These are phyloP conservation scores for Erythrophleum fordii DNA, from an alignment of 306 rosid species.

Conservation along the genomic window DNA sequence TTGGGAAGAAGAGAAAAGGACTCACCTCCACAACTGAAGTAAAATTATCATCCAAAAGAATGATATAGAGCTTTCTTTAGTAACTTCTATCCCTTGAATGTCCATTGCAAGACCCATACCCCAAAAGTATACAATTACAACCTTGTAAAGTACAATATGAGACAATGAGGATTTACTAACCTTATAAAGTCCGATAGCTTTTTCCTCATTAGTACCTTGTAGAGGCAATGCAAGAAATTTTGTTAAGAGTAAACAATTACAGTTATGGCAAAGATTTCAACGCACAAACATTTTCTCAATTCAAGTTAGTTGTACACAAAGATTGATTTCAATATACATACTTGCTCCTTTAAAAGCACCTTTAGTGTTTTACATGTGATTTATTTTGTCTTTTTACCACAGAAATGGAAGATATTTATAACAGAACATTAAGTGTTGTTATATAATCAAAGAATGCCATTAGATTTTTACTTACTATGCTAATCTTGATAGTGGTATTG, in stretches of 20 bases:
- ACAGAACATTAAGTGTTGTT: conserved; percentile 16
- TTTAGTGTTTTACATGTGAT: conserved; percentile 65
- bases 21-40: conserved; percentile 87
- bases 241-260: conserved; percentile 38
- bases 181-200: conserved; percentile 83
- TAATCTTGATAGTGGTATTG: conserved; percentile 61
- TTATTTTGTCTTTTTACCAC: conserved; percentile 68
- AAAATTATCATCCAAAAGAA: conserved; percentile 92
- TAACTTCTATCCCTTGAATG: conserved; percentile 87
- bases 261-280: conserved; percentile 8
- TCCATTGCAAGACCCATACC: conserved; percentile 93
- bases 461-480: conserved; percentile 57
- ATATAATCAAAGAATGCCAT: conserved; percentile 23
- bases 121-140: conserved; percentile 32
- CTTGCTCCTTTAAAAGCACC: conserved; percentile 48
- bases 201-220: conserved; percentile 73
- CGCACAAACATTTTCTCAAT: conserved; percentile 18
- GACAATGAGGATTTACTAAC: conserved; percentile 47
- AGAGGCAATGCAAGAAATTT: conserved; percentile 39
- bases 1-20: conserved; percentile 18
- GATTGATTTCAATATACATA: conserved; percentile 25
- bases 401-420: conserved; percentile 39
- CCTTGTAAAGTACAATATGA: too few species aligned
- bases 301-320: conserved; percentile 34
- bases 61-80: conserved; percentile 89